Base-by-base conservation (phyloP, 495 filamentous ascomycete species). In the Lasiosphaeriaceae sp. region DNA sequence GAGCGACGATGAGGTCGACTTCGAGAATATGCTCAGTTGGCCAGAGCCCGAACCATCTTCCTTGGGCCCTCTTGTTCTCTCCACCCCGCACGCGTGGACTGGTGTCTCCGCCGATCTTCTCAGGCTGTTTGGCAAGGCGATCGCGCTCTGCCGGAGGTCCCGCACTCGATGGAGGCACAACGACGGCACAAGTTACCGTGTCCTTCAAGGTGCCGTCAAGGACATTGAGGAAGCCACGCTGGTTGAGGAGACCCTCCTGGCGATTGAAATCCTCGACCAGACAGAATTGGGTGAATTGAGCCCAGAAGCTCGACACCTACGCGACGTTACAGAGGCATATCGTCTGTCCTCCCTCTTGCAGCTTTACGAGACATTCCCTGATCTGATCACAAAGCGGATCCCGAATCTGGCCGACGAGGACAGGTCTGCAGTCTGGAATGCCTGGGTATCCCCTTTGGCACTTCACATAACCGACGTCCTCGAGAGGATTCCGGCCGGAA, bases 1-100 rank as follows among this genome's bases (percentile, higher is more conserved):
- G n/a, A 69, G 65, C 44, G 66, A 71, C 12, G 63, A 71, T 16
- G 68, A 71, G 2, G 41, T 58, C 39, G 68, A 71, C 55, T 55
- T 61, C 11, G 31, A 56, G 21, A 57, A 69, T 24, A 68, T 71
- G 64, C 68, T 71, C 37, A 71, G 68, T 55, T 71, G 66, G 68
- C 62, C 66, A 14, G 68, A 71, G 19, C 62, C 66, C 12, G 68
- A 71, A 19, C 64, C 64, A 11, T 9, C 31, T 2, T 8, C 52
- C 2, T 26, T 50, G 16, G 41, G 50, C 1, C 52, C 68, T 1
- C 55, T 66, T 0, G n/a, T 64, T 12, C 52, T 43, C 0, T 35
- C 52, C 0, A 54, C 29, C 11, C 55, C 68, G 0, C 68, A 71
- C 29, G 39, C 64, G 0, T 71, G 68, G 68, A 68, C 57, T 14